Conservation (phyloP, 495 filamentous ascomycete genomes). For the Bombardia bombarda region DNA sequence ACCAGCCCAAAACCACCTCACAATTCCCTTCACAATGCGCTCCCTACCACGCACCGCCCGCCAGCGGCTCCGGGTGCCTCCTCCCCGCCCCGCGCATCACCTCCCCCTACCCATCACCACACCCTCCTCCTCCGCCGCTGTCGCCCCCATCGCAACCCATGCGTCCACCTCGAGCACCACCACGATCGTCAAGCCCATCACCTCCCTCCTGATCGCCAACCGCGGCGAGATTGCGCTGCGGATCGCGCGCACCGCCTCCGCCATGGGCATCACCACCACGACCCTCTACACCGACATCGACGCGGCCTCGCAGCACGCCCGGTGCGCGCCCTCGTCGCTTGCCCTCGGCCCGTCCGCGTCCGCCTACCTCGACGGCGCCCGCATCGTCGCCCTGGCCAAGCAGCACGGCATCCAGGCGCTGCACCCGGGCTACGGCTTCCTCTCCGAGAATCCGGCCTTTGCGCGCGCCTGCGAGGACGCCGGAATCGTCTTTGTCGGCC, state of each 20-base stretch:
- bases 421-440: slow-evolving; percentile 95
- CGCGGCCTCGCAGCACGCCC: slow-evolving; percentile 76
- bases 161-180: slow-evolving; percentile 18
- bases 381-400: slow-evolving; percentile 82
- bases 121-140: neutral
- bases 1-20: no score
- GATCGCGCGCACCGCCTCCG: slow-evolving; percentile 76
- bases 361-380: slow-evolving; percentile 87
- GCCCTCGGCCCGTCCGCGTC: slow-evolving; percentile 74
- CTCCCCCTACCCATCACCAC: neutral
- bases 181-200: slow-evolving; percentile 46
- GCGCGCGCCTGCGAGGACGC: slow-evolving; percentile 83
- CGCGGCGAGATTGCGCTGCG: slow-evolving; percentile 95
- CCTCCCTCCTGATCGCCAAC: slow-evolving; percentile 91
- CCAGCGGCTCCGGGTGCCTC: neutral
- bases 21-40: slow-evolving; percentile 25
- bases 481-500: slow-evolving; percentile 90
- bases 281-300: slow-evolving; percentile 95
- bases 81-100: no score
- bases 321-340: slow-evolving; percentile 71
- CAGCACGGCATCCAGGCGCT: slow-evolving; percentile 78
- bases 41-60: slow-evolving; percentile 10
- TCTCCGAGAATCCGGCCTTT: slow-evolving; percentile 91
- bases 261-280: slow-evolving; percentile 86
- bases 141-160: slow-evolving; percentile 16